phyloP scores from a whole-genome alignment of 805 yeast genomes.

The Wickerhamia fluorescens region DNA sequence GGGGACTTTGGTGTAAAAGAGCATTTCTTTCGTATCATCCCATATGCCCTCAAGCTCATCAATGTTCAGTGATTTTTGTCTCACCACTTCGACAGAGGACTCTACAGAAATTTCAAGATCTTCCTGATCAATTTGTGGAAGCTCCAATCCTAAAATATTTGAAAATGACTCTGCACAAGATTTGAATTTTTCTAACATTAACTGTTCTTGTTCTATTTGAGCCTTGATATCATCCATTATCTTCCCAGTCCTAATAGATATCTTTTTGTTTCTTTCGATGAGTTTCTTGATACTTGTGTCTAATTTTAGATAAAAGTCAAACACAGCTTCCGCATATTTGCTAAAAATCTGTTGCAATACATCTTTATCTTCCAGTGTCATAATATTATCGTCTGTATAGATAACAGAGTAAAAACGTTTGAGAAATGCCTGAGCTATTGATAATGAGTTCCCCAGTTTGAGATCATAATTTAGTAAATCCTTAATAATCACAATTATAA shows the following conservation, averaged over 20 bases:
- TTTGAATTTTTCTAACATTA: conserved; percentile 40
- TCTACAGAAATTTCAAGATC: conserved; percentile 6
- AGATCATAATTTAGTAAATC: conserved; percentile 23
- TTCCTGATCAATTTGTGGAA: conserved; percentile 9
- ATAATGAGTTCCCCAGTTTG: conserved; percentile 21
- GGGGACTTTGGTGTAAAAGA: conserved; percentile 57
- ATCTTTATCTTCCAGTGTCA: conserved; percentile 18
- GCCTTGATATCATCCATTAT: conserved; percentile 37
- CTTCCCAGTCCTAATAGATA: conserved; percentile 64
- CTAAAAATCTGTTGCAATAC: conserved; percentile 31
- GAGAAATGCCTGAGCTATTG: conserved; percentile 41
- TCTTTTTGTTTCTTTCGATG: conserved; percentile 38
- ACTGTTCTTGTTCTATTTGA: conserved; percentile 23
- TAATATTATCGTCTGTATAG: conserved; percentile 12
- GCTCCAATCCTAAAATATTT: conserved; percentile 25
- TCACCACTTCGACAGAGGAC: conserved; percentile 15
- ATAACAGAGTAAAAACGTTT: conserved; percentile 37
- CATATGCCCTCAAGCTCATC: conserved; percentile 35
- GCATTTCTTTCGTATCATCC: conserved; percentile 60
- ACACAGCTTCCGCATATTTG: conserved; percentile 37
- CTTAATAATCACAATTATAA: conserved; percentile 37
- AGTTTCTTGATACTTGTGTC: conserved; percentile 29
- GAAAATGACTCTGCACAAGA: conserved; percentile 37
- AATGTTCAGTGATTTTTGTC: conserved; percentile 15
- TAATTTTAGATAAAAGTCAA: conserved; percentile 27